Percentiles rank a stretch among this genome's conserved stretches.
Evolutionary conservation across 2,329 filamentous ascomycete species (phyloP).

Genomic region (Calonectria multiphialidica): DNA sequence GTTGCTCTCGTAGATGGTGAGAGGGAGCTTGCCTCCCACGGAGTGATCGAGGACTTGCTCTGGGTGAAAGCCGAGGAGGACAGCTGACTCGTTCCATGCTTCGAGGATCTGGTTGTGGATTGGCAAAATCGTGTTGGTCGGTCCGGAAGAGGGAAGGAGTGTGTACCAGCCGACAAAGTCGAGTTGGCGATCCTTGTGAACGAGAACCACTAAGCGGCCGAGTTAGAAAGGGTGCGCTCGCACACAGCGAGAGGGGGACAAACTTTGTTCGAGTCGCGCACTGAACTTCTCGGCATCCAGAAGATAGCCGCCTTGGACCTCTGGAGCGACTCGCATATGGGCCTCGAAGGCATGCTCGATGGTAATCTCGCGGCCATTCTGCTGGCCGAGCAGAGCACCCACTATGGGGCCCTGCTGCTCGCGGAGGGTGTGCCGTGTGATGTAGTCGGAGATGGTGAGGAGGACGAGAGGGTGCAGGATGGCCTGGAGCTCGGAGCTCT

Average conservation of each 20-base stretch:
- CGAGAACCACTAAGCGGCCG: constrained; percentile 78
- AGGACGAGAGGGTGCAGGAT: constrained; percentile 94
- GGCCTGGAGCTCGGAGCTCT: constrained; percentile 80
- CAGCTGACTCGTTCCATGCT: constrained; percentile 84
- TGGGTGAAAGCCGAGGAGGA: constrained; percentile 90
- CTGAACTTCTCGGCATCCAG: constrained; percentile 81
- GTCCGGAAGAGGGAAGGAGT: constrained; percentile 78
- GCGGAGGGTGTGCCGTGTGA: constrained; percentile 89
- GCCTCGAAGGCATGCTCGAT: constrained; percentile 95
- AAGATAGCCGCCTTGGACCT: constrained; percentile 67
- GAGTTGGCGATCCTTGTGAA: constrained; percentile 86
- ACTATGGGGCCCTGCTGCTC: constrained; percentile 81
- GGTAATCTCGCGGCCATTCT: constrained; percentile 90
- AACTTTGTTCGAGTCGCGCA: constrained; percentile 87
- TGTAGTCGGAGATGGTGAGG: constrained; percentile 96
- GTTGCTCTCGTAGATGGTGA: constrained; percentile 91
- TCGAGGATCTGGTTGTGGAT: constrained; percentile 84
- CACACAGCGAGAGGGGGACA: constrained; percentile 45
- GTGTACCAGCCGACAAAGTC: constrained; percentile 96
- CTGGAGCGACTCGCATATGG: constrained; percentile 61
- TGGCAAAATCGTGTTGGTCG: constrained; percentile 74
- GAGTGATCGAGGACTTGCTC: constrained; percentile 65
- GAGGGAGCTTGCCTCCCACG: constrained; percentile 83
- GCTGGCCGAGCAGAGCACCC: constrained; percentile 90
- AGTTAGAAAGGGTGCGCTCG: constrained; percentile 3